phyloP scores from a whole-genome alignment of 768 basidiomycete genomes.

The Lanmaoa pseudosensibilis region DNA sequence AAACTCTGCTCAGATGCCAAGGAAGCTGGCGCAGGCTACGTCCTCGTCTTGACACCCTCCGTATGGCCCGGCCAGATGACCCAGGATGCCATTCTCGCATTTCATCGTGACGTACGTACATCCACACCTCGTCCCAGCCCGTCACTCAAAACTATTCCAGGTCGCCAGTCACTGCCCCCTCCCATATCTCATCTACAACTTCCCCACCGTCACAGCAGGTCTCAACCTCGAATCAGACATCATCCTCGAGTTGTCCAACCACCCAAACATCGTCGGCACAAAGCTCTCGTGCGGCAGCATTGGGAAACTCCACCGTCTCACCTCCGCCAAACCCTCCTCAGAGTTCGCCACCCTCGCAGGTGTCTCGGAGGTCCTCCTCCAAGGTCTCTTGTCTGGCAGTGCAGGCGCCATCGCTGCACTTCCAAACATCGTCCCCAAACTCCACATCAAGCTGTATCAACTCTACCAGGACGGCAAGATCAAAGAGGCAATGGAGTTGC shows the following conservation, averaged over 20 bases:
- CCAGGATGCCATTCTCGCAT: constrained; percentile 58
- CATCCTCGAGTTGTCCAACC: constrained; percentile 63
- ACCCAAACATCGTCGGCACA: constrained; percentile 84
- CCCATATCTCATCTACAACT: constrained; percentile 82
- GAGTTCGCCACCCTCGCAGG: constrained; percentile 77
- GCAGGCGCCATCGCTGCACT: constrained; percentile 67
- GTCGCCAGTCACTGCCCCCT: constrained; percentile 70
- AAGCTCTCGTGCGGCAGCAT: constrained; percentile 86
- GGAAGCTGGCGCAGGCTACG: constrained; percentile 80
- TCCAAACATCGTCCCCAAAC: constrained; percentile 60
- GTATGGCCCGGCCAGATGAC: constrained; percentile 70
- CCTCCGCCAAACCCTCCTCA: constrained; percentile 50
- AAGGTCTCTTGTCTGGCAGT: constrained; percentile 60
- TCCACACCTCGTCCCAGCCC: neutral
- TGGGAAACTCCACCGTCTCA: constrained; percentile 78
- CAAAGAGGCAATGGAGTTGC: constrained; percentile 59
- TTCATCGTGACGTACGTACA: constrained; percentile 57
- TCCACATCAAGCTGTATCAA: constrained; percentile 50
- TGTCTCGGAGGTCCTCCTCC: constrained; percentile 65
- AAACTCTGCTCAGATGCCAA: constrained; percentile 69
- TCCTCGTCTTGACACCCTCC: constrained; percentile 72
- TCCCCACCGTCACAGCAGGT: constrained; percentile 77
- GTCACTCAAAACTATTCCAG: constrained; percentile 30
- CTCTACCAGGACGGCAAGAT: constrained; percentile 53
- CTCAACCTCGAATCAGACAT: constrained; percentile 83